Conservation (phyloP, 2,329 filamentous ascomycete genomes). For the Aspergillus ustus region DNA sequence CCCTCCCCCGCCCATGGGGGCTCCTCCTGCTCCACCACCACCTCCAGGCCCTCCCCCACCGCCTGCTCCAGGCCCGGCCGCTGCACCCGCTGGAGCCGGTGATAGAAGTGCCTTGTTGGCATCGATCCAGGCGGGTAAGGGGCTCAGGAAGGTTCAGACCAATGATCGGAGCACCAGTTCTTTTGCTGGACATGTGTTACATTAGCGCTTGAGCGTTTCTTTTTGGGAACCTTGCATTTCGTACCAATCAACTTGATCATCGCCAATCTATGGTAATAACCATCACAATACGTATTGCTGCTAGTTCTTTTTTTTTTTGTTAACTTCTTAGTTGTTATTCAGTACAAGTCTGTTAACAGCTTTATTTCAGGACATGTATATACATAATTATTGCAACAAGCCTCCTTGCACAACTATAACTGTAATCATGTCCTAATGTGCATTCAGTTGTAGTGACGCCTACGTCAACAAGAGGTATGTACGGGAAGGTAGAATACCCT, state of each 20-base stretch:
- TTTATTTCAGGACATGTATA: background rate
- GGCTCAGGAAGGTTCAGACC: slow-evolving; percentile 84
- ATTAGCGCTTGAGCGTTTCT: background rate
- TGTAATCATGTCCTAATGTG: background rate
- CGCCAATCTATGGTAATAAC: background rate
- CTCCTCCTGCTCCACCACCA: slow-evolving; percentile 52
- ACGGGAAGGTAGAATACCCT: background rate
- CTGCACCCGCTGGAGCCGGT: slow-evolving; percentile 35
- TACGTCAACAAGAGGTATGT: background rate
- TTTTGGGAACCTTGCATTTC: slow-evolving; percentile 1
- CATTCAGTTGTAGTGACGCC: background rate
- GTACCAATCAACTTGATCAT: background rate
- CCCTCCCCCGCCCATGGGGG: slow-evolving; percentile 36
- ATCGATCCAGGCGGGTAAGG: slow-evolving; percentile 79
- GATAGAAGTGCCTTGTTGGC: slow-evolving; percentile 69
- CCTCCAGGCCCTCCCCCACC: slow-evolving; percentile 34
- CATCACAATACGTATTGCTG: slow-evolving; percentile 4
- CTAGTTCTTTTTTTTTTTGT: background rate
- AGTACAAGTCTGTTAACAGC: background rate
- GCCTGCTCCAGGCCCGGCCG: slow-evolving; percentile 35
- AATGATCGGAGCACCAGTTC: slow-evolving; percentile 79
- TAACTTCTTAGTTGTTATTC: background rate
- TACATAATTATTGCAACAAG: background rate
- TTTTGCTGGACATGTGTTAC: slow-evolving; percentile 74
- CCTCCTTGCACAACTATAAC: background rate